Evolutionary conservation across 2,329 filamentous ascomycete species (phyloP), one percentile per base, ranked within the genome.

Genomic region (Plenodomus lindquistii): DNA sequence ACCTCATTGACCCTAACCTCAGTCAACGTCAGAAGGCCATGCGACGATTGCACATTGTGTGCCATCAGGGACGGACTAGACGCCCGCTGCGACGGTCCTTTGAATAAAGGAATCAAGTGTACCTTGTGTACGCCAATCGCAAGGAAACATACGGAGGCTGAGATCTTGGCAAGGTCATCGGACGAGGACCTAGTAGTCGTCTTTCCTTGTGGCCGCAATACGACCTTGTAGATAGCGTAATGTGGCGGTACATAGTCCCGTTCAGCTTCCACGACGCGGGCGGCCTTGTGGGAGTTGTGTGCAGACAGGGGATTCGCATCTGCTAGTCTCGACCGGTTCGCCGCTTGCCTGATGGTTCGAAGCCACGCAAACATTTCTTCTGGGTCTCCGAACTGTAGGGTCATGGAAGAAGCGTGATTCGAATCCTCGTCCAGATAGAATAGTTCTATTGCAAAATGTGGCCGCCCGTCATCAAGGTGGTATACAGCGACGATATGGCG

Each of bases 71-170:
- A 82, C 20, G 79, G 79, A 55, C 77, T 81, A 15, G 82, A 81
- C 20, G 77, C 73, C 54, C 81, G 77, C 57, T 77, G 79, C 24
- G 75, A 76, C 17, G 78, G 74, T 17, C 78, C 73, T 57, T 85
- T 87, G 36, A 83, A 79, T 24, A 86, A 65, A n/a, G 85, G 85
- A 38, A 89, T 79, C 40, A 89, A 62, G 71, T 89, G 86, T 27
- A 89, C 73, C 65, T 86, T 87, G 73, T 88, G 85, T 24, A 86
- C 78, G 17, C 86, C 86, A 63, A 89, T 79, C 6, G 82, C 85
- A 53, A 89, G 77, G 63, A 88, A 88, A 69, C 83, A 88, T 19
- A 87, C 81, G 9, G 81, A 83, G 9, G 85, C 83, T 34, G 80
- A 80, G 21, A 85, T 71, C 62, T 88, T 88, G 40, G 83, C 78